Evolutionary conservation across 225 moss, liverwort and hornwort genomes (phyloP), one percentile per base, ranked within the genome.

Genomic region (Polytrichum formosum): DNA sequence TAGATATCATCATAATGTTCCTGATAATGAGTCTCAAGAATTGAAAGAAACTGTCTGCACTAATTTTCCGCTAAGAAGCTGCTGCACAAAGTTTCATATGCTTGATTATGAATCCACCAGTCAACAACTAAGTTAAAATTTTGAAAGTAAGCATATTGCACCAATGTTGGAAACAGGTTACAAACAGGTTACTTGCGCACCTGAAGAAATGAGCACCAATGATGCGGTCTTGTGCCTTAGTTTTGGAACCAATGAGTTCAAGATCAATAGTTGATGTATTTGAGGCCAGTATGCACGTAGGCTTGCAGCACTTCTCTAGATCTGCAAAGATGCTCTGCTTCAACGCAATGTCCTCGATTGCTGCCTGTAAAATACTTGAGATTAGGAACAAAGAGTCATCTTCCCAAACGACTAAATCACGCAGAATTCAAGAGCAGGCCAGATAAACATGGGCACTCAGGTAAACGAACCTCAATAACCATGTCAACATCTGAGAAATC

Each of bases 181-280:
- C 46, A 46, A 16, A 10, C 46, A 46, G 0, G 46, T 46, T 16
- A 46, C 46, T 13, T 46, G 46, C 46, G 23, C 73, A 95, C 94
- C 94, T 92, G 90, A 92, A 95, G 71, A 90, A 95, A 83, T 93
- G 91, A 66, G 92, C 83, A 67, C 95, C 95, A 70, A 86, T 79
- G 20, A 95, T 79, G 70, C 92, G 91, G 30, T 82, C 73, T 60
- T 85, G 80, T 22, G 89, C 84, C 69, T 81, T 83, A 20, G 88
- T 90, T 64, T 82, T 92, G 68, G 68, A 77, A n/a, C 88, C 92
- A 68, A 93, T 75, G 26, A 82, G 69, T 53, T 71, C 78, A 65
- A 95, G 68, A 71, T 91, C 91, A 53, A 95, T 88, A 10, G 75
- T 81, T 64, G 95, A 95, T 26, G 95, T 95, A 65, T 92, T 95